Percentiles rank a stretch among this genome's conserved stretches.
phyloP scores from a whole-genome alignment of 345 rosid species.

The Heritiera littoralis region DNA sequence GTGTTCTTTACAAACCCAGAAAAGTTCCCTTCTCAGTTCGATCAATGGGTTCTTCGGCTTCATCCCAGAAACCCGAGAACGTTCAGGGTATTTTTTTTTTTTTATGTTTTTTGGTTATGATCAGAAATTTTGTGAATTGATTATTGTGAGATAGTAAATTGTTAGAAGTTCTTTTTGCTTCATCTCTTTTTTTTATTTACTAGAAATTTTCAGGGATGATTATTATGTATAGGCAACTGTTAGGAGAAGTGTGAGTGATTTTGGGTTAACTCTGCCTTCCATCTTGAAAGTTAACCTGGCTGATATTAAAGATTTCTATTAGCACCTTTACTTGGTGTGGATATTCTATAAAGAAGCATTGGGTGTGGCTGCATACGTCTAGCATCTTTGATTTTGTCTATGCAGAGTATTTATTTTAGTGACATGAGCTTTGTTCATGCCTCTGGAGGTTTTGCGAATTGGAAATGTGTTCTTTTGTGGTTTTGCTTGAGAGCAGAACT shows the following conservation, averaged over 20 bases:
- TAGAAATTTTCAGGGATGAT: neutral
- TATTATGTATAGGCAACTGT: neutral
- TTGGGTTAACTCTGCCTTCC: neutral
- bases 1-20: conserved; percentile 20
- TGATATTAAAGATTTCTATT: neutral
- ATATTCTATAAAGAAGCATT: neutral
- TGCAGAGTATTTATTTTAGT: neutral
- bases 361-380: neutral
- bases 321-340: neutral
- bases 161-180: neutral
- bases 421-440: neutral
- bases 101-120: neutral
- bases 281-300: neutral
- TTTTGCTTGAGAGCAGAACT: neutral
- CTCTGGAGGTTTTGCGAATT: neutral
- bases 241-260: neutral
- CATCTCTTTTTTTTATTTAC: neutral
- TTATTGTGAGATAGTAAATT: neutral
- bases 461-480: neutral
- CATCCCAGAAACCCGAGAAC: conserved; percentile 75
- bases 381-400: neutral
- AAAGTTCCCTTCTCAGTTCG: conserved; percentile 36
- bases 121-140: neutral
- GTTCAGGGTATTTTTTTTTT: conserved; percentile 32
- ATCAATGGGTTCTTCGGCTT: conserved; percentile 81